Evolutionary conservation across 1,284 basidiomycete genomes (phyloP).

Genomic region (Papiliotrema nemorosa): DNA sequence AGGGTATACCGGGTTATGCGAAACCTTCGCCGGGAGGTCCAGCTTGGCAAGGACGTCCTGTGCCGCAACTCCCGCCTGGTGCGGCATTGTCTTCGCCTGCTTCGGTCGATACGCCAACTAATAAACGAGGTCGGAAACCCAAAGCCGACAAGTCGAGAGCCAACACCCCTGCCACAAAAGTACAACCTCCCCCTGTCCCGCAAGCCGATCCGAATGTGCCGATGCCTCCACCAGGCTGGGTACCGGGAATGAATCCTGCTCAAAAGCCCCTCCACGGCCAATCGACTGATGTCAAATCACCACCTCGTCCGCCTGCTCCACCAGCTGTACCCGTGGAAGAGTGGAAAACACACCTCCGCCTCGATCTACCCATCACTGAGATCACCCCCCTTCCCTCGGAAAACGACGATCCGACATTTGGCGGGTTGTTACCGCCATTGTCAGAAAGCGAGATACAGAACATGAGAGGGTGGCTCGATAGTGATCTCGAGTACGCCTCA

Average conservation of each 20-base stretch:
- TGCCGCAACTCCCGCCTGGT: slow-evolving; percentile 6
- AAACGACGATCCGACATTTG: slow-evolving; percentile 51
- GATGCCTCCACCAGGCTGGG: slow-evolving; percentile 42
- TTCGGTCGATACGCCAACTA: too few species aligned
- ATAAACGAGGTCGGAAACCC: not conserved
- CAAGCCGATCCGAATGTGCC: not conserved
- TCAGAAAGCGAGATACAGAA: slow-evolving; percentile 52
- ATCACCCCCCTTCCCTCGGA: slow-evolving; percentile 62
- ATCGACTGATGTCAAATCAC: not conserved
- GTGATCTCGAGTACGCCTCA: slow-evolving; percentile 54
- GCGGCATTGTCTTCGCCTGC: too few species aligned
- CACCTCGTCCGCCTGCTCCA: slow-evolving; percentile 31
- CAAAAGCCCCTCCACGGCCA: slow-evolving; percentile 2
- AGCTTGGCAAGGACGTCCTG: slow-evolving; percentile 7
- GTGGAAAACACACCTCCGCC: slow-evolving; percentile 49
- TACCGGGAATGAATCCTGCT: slow-evolving; percentile 17
- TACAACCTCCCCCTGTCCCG: slow-evolving; percentile 11
- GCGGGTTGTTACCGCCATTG: slow-evolving; percentile 58
- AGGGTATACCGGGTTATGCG: slow-evolving; percentile 5
- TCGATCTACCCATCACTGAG: slow-evolving; percentile 62
- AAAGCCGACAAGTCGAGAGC: not conserved
- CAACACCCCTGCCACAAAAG: not conserved
- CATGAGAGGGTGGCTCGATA: slow-evolving; percentile 57
- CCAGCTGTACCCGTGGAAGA: slow-evolving; percentile 44
- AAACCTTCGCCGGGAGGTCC: not conserved